These are phyloP conservation scores for Asterionellopsis glacialis DNA, from an alignment of 108 stramenopile species.

Conservation along the genomic window DNA sequence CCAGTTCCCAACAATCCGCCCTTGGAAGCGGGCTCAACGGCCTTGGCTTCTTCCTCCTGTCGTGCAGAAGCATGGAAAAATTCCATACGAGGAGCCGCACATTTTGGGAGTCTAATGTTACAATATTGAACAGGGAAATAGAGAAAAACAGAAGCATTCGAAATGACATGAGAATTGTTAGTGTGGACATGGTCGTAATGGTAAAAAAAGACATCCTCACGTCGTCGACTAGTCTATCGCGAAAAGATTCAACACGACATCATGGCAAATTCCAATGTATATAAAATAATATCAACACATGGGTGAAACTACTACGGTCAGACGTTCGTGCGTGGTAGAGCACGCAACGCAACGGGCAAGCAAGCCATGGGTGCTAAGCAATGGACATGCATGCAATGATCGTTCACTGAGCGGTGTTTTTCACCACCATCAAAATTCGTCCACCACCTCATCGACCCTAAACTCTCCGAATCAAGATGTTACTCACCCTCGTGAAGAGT, in stretches of 20 bases:
- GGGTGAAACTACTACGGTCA: background rate
- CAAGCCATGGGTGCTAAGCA: too few species aligned
- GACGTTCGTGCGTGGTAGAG: background rate
- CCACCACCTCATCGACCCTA: too few species aligned
- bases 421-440: too few species aligned
- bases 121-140: background rate
- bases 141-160: background rate
- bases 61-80: conserved; percentile 63
- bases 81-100: conserved; percentile 25
- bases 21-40: conserved; percentile 29
- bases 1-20: conserved; percentile 72
- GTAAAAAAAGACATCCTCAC: too few species aligned
- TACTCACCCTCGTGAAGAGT: conserved; percentile 40
- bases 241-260: too few species aligned
- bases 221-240: too few species aligned
- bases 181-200: too few species aligned
- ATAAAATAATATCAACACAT: too few species aligned
- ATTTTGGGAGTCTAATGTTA: conserved; percentile 20
- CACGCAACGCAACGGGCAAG: background rate
- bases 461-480: too few species aligned
- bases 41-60: conserved; percentile 68
- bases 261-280: too few species aligned
- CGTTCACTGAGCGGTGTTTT: too few species aligned
- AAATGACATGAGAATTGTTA: background rate
- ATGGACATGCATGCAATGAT: too few species aligned